Percentiles rank a stretch among this genome's conserved stretches.
These are phyloP conservation scores for Suillus spraguei DNA, from an alignment of 768 basidiomycete species.

Conservation along the genomic window DNA sequence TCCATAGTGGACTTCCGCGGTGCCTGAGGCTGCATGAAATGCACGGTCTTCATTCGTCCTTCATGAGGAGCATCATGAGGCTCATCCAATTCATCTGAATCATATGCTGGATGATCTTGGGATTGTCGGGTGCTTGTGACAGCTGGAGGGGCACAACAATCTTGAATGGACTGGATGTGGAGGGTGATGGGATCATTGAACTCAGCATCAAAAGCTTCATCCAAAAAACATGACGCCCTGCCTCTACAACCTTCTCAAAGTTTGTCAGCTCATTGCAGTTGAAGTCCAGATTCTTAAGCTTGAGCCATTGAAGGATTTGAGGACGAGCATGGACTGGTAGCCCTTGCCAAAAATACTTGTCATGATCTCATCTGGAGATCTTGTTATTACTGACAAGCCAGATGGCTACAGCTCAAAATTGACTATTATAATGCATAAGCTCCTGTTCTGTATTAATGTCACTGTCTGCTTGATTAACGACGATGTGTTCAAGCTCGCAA, in stretches of 20 bases:
- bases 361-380: not conserved
- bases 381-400: constrained; percentile 14
- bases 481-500: not conserved
- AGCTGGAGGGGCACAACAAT: not conserved
- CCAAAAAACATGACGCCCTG: not conserved
- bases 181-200: not conserved
- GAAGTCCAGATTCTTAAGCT: not conserved
- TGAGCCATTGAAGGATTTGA: no score
- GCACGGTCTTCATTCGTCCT: not conserved
- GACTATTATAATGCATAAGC: not conserved
- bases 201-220: not conserved
- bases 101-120: not conserved
- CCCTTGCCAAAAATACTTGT: no score
- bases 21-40: not conserved
- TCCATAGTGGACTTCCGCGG: not conserved
- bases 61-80: not conserved
- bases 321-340: no score
- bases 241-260: not conserved
- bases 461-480: no score
- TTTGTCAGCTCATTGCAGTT: not conserved
- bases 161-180: not conserved
- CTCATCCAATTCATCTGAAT: not conserved
- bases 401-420: not conserved
- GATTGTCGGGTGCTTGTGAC: not conserved
- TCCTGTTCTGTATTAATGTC: constrained; percentile 11